Conservation (phyloP, 805 yeast genomes). For the Hermanozyma aechmeae region DNA sequence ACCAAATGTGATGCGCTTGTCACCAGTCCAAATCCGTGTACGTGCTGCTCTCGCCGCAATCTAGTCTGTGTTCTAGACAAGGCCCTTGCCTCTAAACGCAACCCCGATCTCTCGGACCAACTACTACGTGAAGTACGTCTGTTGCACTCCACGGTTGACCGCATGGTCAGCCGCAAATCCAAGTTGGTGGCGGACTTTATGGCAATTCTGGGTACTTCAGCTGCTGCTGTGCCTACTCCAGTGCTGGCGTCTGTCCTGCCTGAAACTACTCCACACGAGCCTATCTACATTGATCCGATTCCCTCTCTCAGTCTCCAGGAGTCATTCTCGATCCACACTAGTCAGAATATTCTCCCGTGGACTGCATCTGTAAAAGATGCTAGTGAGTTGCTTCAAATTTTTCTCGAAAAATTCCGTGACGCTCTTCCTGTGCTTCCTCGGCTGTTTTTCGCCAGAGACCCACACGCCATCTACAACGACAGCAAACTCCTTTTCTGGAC, state of each 20-base stretch:
- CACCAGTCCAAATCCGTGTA: too few species aligned
- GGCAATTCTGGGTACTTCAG: too few species aligned
- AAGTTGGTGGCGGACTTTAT: too few species aligned
- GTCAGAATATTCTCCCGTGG: slow-evolving; percentile 5
- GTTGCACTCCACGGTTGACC: slow-evolving; percentile 7
- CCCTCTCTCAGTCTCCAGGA: slow-evolving; percentile 7
- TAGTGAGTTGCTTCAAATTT: slow-evolving; percentile 3
- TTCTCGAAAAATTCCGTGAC: slow-evolving; percentile 4
- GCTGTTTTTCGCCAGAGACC: slow-evolving; percentile 5
- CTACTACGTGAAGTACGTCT: slow-evolving; percentile 7
- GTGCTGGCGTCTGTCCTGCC: too few species aligned
- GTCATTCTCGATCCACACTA: slow-evolving; percentile 8
- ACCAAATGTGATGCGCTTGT: too few species aligned
- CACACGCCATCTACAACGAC: slow-evolving; percentile 13
- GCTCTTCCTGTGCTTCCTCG: slow-evolving; percentile 9
- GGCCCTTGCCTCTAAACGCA: slow-evolving; percentile 5
- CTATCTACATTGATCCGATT: slow-evolving; percentile 9
- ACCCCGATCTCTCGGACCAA: slow-evolving; percentile 7
- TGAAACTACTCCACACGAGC: slow-evolving; percentile 1
- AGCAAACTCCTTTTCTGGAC: slow-evolving; percentile 33
- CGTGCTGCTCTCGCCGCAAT: slow-evolving; percentile 9
- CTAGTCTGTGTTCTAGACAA: background rate
- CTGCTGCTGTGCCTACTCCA: too few species aligned
- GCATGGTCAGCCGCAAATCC: slow-evolving; percentile 5
- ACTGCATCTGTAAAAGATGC: slow-evolving; percentile 6